phyloP scores from a whole-genome alignment of 2,329 filamentous ascomycete species.

The Truncatella angustata region DNA sequence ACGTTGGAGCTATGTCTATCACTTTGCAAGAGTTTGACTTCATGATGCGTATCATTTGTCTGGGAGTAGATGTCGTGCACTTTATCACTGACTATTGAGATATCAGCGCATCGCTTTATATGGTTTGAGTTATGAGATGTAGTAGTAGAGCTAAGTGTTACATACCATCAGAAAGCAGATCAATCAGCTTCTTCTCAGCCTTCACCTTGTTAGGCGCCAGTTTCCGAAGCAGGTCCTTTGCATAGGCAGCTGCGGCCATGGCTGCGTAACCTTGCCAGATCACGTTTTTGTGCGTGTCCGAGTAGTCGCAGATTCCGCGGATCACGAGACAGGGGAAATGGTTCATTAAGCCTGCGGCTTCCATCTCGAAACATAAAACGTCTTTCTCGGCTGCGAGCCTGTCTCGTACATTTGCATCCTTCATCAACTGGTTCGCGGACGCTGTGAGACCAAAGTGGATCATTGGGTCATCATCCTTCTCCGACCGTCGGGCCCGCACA shows the following conservation, averaged over 20 bases:
- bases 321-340: conserved; percentile 28
- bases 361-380: too few relatives aligned
- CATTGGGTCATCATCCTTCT: too few relatives aligned
- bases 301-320: conserved; percentile 31
- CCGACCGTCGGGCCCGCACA: too few relatives aligned
- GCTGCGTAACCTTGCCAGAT: conserved; percentile 25
- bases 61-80: conserved; percentile 19
- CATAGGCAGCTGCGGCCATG: conserved; percentile 22
- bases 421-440: too few relatives aligned
- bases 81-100: too few relatives aligned
- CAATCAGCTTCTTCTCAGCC: neutral
- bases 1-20: neutral
- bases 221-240: conserved; percentile 16
- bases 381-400: too few relatives aligned
- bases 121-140: too few relatives aligned
- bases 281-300: conserved; percentile 25
- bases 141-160: neutral
- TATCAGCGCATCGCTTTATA: too few relatives aligned
- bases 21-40: neutral
- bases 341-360: too few relatives aligned
- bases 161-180: neutral
- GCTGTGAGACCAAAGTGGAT: too few relatives aligned
- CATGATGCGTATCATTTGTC: too few relatives aligned
- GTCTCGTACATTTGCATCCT: too few relatives aligned
- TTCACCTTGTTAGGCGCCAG: conserved; percentile 11